phyloP scores from a whole-genome alignment of 2,329 filamentous ascomycete genomes.

The Tolypocladium amazonense region DNA sequence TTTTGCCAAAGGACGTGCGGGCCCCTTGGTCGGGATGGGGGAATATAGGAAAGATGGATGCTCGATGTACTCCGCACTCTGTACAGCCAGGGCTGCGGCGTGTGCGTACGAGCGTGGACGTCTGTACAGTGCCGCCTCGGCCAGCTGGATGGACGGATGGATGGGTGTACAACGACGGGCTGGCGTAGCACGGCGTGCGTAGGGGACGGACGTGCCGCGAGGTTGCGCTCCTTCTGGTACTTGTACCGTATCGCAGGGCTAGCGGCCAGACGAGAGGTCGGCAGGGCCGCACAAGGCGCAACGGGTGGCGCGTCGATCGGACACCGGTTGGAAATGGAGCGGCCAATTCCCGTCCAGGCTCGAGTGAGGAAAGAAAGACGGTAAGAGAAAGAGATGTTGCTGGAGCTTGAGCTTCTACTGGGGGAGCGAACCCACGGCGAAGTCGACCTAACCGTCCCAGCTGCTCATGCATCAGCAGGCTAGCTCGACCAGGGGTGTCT shows the following conservation, averaged over 20 bases:
- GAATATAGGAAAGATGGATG: background rate
- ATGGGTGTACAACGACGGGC: slow-evolving; percentile 1
- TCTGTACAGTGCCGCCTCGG: background rate
- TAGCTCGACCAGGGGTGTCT: background rate
- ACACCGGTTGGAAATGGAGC: background rate
- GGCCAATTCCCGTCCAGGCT: background rate
- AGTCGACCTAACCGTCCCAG: background rate
- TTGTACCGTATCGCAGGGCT: slow-evolving; percentile 1
- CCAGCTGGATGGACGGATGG: background rate
- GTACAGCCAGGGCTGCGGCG: slow-evolving; percentile 1
- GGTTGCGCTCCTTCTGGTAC: slow-evolving; percentile 2
- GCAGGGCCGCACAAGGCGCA: slow-evolving; percentile 1
- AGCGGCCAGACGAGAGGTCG: slow-evolving; percentile 2
- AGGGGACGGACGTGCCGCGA: slow-evolving; percentile 2
- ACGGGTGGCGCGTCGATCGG: slow-evolving; percentile 2
- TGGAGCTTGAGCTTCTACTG: background rate
- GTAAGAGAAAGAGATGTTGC: background rate
- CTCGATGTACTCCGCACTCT: background rate
- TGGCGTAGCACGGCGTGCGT: slow-evolving; percentile 1
- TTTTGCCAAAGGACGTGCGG: background rate
- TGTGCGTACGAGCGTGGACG: background rate
- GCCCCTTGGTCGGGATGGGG: background rate
- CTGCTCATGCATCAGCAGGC: background rate
- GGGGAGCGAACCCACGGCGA: background rate
- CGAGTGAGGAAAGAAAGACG: background rate